phyloP scores from a whole-genome alignment of 139 green algal genomes.

The Haematococcus sp. region DNA sequence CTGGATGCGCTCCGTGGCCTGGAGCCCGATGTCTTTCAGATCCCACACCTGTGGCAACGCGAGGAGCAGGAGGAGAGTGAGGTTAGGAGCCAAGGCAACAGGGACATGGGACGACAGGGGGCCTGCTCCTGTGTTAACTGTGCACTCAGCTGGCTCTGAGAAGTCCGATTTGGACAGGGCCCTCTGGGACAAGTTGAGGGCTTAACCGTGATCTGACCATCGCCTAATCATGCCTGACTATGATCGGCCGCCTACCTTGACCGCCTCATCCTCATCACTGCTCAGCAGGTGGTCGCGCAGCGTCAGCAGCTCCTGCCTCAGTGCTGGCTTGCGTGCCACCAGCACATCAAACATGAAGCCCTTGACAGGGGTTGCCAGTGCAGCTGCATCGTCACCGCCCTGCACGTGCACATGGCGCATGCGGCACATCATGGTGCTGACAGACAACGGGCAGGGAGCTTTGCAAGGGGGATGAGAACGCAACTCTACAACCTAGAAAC shows the following conservation, averaged over 20 bases:
- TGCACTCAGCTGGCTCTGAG: too few species aligned
- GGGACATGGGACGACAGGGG: too few species aligned
- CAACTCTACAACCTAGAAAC: not conserved
- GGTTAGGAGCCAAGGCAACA: not conserved
- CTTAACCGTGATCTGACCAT: not conserved
- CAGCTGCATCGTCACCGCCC: not conserved
- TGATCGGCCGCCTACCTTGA: constrained; percentile 51
- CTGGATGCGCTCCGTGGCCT: constrained; percentile 67
- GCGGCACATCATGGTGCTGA: not conserved
- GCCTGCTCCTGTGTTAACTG: too few species aligned
- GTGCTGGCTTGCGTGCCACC: constrained; percentile 46
- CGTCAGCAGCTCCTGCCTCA: constrained; percentile 69
- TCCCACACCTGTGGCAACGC: constrained; percentile 81
- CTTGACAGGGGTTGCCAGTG: constrained; percentile 42
- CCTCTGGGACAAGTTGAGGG: too few species aligned
- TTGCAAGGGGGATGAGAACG: not conserved
- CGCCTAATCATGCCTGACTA: not conserved
- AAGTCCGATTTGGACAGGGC: too few species aligned
- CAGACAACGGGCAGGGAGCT: too few species aligned
- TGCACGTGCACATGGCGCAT: not conserved
- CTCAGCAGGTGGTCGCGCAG: constrained; percentile 74
- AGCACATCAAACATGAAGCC: constrained; percentile 78
- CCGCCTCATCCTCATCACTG: constrained; percentile 47
- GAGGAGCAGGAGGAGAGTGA: not conserved
- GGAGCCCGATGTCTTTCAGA: constrained; percentile 84